Evolutionary conservation across 2,329 filamentous ascomycete genomes (phyloP).

Genomic region (Neofusicoccum sp.): DNA sequence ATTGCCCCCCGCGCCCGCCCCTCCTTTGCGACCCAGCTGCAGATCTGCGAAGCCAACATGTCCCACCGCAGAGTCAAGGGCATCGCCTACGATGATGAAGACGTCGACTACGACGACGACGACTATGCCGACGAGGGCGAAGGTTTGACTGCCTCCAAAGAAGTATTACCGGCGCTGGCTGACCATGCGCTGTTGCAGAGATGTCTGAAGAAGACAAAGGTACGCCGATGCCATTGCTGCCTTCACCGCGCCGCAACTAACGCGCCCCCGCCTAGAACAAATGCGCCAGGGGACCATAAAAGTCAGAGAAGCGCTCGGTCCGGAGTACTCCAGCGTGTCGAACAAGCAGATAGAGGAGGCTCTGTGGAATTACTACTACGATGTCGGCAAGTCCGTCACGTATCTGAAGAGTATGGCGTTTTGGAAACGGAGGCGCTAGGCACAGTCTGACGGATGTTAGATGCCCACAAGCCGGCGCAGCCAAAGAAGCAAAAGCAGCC

Average conservation of each 20-base stretch:
- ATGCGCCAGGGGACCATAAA: constrained; percentile 68
- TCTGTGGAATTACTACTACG: constrained; percentile 95
- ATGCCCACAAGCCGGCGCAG: constrained; percentile 33
- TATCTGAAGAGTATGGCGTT: constrained; percentile 68
- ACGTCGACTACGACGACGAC: constrained; percentile 85
- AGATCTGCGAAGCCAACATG: constrained; percentile 1
- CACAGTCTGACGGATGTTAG: constrained; percentile 20
- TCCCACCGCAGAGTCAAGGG: constrained; percentile 21
- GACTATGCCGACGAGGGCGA: constrained; percentile 77
- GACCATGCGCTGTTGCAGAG: constrained; percentile 24
- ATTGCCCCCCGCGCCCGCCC: neutral
- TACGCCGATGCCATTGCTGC: constrained; percentile 19
- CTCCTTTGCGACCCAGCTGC: neutral
- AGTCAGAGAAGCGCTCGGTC: constrained; percentile 67
- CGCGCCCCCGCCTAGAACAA: constrained; percentile 40
- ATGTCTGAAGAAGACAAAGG: constrained; percentile 43
- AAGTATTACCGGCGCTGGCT: constrained; percentile 1
- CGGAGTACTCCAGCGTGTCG: constrained; percentile 41
- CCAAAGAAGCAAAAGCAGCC: constrained; percentile 44
- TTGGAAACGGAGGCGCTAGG: neutral
- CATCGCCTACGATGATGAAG: constrained; percentile 61
- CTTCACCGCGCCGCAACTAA: constrained; percentile 1
- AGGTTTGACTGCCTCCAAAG: constrained; percentile 67
- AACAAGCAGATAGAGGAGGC: constrained; percentile 82
- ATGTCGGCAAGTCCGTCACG: constrained; percentile 79